Percentiles rank a stretch among this genome's conserved stretches.
Evolutionary conservation across 345 rosid species (phyloP).

Genomic region (sweet orange (Citrus sinensis)): DVS_A1.0 CM039161.1:9153001-9153500

Average conservation of each 20-base stretch:
- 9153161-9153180: constrained; percentile 33
- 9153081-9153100: constrained; percentile 23
- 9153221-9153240: constrained; percentile 30
- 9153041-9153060: constrained; percentile 5
- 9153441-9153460: constrained; percentile 37
- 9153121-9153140: constrained; percentile 27
- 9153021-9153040: constrained; percentile 14
- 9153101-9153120: constrained; percentile 32
- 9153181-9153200: constrained; percentile 25
- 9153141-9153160: constrained; percentile 36
- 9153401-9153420: constrained; percentile 30
- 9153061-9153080: constrained; percentile 18
- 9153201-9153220: constrained; percentile 25
- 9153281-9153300: constrained; percentile 38
- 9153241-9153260: constrained; percentile 32
- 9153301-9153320: constrained; percentile 29
- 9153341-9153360: constrained; percentile 38
- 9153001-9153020: not conserved
- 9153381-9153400: constrained; percentile 25
- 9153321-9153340: constrained; percentile 31
- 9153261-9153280: constrained; percentile 29
- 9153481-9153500: constrained; percentile 23
- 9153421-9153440: constrained; percentile 36
- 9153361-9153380: constrained; percentile 34
- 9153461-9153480: constrained; percentile 32